Conservation (phyloP, 768 basidiomycete species). For the Termitomyces sp. region DNA sequence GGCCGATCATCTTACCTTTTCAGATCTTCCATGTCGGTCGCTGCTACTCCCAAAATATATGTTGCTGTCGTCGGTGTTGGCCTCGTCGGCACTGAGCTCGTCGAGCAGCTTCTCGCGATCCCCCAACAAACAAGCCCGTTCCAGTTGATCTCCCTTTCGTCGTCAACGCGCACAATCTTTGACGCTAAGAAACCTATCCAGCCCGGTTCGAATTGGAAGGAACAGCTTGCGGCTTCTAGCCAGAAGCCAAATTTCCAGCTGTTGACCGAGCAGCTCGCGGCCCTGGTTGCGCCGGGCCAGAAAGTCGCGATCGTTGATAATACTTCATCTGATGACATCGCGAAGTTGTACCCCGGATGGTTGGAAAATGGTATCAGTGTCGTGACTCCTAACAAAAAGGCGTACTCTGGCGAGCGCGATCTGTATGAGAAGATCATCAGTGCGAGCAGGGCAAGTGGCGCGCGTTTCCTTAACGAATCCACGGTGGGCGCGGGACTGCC, state of each 20-base stretch:
- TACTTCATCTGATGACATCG: conserved; percentile 81
- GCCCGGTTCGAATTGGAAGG: conserved; percentile 31
- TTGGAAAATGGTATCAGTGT: conserved; percentile 76
- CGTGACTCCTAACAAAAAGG: conserved; percentile 98
- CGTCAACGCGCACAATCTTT: conserved; percentile 58
- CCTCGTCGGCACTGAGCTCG: conserved; percentile 85
- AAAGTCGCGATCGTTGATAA: conserved; percentile 83
- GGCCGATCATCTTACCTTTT: conserved; percentile 7
- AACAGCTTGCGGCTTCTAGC: conserved; percentile 27
- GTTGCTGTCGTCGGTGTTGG: conserved; percentile 90
- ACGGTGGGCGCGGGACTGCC: conserved; percentile 97
- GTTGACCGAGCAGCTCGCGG: conserved; percentile 40
- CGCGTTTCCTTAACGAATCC: conserved; percentile 77
- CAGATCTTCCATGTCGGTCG: conserved; percentile 12
- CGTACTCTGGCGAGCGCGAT: conserved; percentile 65
- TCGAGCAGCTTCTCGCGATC: conserved; percentile 71
- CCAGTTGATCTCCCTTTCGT: conserved; percentile 63
- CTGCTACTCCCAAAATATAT: conserved; percentile 23
- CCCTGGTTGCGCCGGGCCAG: conserved; percentile 39
- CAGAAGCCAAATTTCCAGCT: conserved; percentile 45
- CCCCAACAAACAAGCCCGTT: conserved; percentile 52
- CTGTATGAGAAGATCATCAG: conserved; percentile 67
- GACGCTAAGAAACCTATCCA: conserved; percentile 37
- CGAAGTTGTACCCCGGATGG: conserved; percentile 76
- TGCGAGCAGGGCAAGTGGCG: conserved; percentile 53